Evolutionary conservation across 305 asterid species (phyloP).

Genomic region (Plantago rigida): DNA sequence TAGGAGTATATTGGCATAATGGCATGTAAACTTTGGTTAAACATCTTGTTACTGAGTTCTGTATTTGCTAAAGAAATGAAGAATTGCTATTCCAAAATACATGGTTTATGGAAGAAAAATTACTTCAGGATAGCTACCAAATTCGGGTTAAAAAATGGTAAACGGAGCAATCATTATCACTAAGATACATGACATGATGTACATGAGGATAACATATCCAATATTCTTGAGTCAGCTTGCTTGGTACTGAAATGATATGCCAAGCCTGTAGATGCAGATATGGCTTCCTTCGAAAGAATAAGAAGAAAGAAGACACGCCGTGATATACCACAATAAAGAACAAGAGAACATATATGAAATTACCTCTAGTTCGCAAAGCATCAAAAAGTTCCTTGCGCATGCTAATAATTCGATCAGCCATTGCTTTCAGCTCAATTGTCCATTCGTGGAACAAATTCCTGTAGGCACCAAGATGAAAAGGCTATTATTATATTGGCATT

Average conservation of each 20-base stretch:
- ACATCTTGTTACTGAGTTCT: background rate
- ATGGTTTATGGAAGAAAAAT: background rate
- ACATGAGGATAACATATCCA: background rate
- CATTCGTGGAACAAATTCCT: conserved; percentile 75
- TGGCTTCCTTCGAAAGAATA: too few relatives aligned
- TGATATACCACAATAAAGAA: background rate
- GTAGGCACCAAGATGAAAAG: conserved; percentile 27
- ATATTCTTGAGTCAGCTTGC: background rate
- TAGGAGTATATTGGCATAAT: background rate
- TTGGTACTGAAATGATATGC: background rate
- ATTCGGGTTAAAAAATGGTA: background rate
- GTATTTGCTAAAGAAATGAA: background rate
- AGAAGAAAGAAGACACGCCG: too few relatives aligned
- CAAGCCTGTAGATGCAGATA: background rate
- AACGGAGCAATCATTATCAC: background rate
- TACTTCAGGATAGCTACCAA: background rate
- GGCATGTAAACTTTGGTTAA: too few relatives aligned
- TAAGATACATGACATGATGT: background rate
- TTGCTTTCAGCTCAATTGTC: conserved; percentile 88
- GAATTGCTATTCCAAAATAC: background rate
- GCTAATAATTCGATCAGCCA: conserved; percentile 95
- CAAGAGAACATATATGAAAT: conserved; percentile 1
- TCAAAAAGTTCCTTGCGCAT: conserved; percentile 85
- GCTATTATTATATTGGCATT: conserved; percentile 5
- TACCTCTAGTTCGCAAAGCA: conserved; percentile 70